Evolutionary conservation across 1,139 yeast genomes (phyloP), one percentile per base, ranked within the genome.

Genomic region (Zygosaccharomyces sapae): DNA sequence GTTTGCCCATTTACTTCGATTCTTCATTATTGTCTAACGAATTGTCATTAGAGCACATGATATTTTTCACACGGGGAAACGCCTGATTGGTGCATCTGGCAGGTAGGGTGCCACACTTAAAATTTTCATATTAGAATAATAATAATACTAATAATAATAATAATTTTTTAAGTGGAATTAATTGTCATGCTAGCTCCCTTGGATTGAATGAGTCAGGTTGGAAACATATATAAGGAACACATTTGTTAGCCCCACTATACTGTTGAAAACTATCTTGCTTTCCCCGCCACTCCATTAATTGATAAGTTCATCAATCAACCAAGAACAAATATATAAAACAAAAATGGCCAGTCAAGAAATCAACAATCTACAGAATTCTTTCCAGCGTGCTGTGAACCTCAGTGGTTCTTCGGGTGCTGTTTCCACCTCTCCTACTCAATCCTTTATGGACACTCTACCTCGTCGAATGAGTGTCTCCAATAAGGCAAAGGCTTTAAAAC

Each of bases 401-500:
- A 59, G 63, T 20, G 61, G 78, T 10, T 72, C 81, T 6, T 80
- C 84, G 47, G 80, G 82, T 61, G 88, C 86, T 5, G 92, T 86
- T 52, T 82, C 92, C 4, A 83, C 94, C 33, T 85, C 69, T 9
- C 69, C 69, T 27, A 65, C 68, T 25, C 67, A 65, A 49, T 74
- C 83, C 30, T 67, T 69, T 59, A 68, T 76, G 59, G 63, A 60
- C 57, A 58, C 65, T 47, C 38, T 64, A 19, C 67, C 68, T 22
- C 64, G 59, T 43, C 59, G 68, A 48, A 48, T 61, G 49, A 61
- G 61, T 40, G 56, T 66, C 42, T 65, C 74, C 25, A 74, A 70
- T 53, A 81, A 79, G 57, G 73, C 77, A 48, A 88, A 86, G 45
- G 52, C 56, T 16, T 39, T 58, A 18, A 58, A 58, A 41, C 62